Conservation (phyloP, 2,329 filamentous ascomycete genomes). For the Falciphora oryzae region DNA sequence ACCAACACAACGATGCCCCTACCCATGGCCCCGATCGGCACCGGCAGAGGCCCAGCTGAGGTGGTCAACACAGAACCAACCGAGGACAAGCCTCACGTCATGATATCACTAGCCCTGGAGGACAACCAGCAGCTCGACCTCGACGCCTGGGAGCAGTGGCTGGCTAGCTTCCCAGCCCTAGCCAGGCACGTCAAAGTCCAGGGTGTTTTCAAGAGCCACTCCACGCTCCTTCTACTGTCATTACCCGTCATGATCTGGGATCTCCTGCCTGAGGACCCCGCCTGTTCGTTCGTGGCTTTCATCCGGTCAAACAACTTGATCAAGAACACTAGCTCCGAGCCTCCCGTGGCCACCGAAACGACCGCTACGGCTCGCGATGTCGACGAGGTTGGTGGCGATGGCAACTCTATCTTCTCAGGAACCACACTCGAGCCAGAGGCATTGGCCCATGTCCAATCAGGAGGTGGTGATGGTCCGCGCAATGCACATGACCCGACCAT, state of each 20-base stretch:
- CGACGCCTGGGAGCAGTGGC: slow-evolving; percentile 55
- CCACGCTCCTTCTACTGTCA: slow-evolving; percentile 50
- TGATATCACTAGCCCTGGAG: slow-evolving; percentile 55
- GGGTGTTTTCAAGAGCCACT: slow-evolving; percentile 56
- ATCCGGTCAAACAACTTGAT: slow-evolving; percentile 53
- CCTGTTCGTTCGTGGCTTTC: slow-evolving; percentile 53
- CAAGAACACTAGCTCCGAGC: slow-evolving; percentile 22
- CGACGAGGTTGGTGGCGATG: slow-evolving; percentile 17
- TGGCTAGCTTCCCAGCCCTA: slow-evolving; percentile 48
- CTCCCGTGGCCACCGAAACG: slow-evolving; percentile 3
- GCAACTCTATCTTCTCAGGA: slow-evolving; percentile 24
- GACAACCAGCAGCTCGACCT: slow-evolving; percentile 51
- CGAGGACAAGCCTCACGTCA: slow-evolving; percentile 52
- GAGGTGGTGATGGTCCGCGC: no score
- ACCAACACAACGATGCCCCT: slow-evolving; percentile 10
- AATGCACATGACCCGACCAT: no score
- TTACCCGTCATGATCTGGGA: slow-evolving; percentile 57
- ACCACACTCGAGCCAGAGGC: slow-evolving; percentile 17
- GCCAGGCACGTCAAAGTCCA: slow-evolving; percentile 57
- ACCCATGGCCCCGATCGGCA: slow-evolving; percentile 4
- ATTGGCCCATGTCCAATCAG: neutral
- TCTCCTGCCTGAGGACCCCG: slow-evolving; percentile 50
- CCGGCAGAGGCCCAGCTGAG: slow-evolving; percentile 16
- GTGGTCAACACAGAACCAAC: slow-evolving; percentile 36
- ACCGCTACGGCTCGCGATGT: slow-evolving; percentile 9